Evolutionary conservation across 1,284 basidiomycete species (phyloP).

Genomic region (Ceratobasidium sp.): DNA sequence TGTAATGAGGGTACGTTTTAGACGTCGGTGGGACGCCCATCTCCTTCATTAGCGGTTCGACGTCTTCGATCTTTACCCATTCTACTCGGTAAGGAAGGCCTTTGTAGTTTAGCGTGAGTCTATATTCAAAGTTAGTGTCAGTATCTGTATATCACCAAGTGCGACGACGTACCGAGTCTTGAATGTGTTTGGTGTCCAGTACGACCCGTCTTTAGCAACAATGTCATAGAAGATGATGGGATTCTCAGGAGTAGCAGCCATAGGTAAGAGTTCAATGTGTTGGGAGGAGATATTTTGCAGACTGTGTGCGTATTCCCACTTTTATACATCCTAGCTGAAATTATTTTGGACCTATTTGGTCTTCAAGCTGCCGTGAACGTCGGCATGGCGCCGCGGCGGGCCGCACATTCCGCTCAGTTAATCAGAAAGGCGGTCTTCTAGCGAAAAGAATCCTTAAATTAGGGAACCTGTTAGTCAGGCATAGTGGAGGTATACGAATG

Average conservation of each 20-base stretch:
- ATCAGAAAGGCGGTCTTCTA: no score
- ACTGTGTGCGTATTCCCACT: background rate
- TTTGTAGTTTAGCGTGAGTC: constrained; percentile 45
- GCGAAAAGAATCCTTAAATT: no score
- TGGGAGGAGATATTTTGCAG: background rate
- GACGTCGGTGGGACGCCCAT: constrained; percentile 50
- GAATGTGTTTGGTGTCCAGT: constrained; percentile 15
- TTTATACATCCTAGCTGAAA: background rate
- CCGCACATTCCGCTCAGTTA: background rate
- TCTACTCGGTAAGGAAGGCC: constrained; percentile 44
- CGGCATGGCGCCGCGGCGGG: background rate
- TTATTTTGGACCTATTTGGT: background rate
- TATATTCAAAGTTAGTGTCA: background rate
- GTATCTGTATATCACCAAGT: background rate
- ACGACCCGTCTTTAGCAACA: background rate
- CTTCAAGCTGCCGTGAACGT: background rate
- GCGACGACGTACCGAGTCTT: constrained; percentile 18
- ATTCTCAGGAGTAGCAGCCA: constrained; percentile 8
- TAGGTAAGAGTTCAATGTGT: background rate
- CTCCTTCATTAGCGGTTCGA: constrained; percentile 40
- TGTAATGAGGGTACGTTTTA: constrained; percentile 41
- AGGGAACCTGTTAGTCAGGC: background rate
- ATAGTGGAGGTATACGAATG: background rate
- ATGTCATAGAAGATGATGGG: constrained; percentile 30
- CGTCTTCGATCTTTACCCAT: constrained; percentile 43